Conservation (phyloP, 257 asterid genomes). For the Nemophila menziesii region DNA sequence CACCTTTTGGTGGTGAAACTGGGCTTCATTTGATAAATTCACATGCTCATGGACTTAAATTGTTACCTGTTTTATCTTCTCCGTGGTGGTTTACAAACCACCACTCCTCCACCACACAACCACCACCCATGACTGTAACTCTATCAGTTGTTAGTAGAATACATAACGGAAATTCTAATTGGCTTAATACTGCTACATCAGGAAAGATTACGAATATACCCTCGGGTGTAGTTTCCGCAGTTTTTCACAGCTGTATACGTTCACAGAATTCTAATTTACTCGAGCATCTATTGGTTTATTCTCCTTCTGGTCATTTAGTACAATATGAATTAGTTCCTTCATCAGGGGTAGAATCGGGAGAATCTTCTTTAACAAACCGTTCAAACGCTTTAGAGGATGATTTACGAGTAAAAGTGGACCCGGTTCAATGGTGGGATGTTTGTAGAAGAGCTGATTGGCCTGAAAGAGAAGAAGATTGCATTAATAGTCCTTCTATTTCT, state of each 20-base stretch:
- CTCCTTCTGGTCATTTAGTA: conserved; percentile 37
- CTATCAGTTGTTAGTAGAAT: conserved; percentile 38
- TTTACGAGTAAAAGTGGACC: conserved; percentile 27
- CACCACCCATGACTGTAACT: conserved; percentile 26
- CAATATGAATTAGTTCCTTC: conserved; percentile 36
- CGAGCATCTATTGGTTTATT: conserved; percentile 35
- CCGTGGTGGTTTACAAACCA: conserved; percentile 44
- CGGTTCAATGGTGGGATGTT: conserved; percentile 46
- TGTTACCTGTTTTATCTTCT: conserved; percentile 24
- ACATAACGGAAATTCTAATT: conserved; percentile 19
- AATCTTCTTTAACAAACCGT: conserved; percentile 22
- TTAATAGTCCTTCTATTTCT: conserved; percentile 18
- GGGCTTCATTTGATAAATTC: conserved; percentile 32
- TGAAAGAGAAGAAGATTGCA: conserved; percentile 34
- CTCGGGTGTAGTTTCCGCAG: conserved; percentile 36
- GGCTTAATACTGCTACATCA: conserved; percentile 37
- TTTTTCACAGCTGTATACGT: conserved; percentile 22
- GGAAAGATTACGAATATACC: conserved; percentile 29
- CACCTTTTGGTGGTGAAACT: conserved; percentile 41
- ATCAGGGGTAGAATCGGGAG: conserved; percentile 22
- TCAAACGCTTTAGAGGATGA: conserved; percentile 33
- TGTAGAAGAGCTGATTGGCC: conserved; percentile 50
- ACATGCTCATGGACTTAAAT: conserved; percentile 24
- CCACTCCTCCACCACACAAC: conserved; percentile 18
- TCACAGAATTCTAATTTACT: conserved; percentile 15